Conservation (phyloP, 176 grass and related monocot species). For the Carex pumila region DNA sequence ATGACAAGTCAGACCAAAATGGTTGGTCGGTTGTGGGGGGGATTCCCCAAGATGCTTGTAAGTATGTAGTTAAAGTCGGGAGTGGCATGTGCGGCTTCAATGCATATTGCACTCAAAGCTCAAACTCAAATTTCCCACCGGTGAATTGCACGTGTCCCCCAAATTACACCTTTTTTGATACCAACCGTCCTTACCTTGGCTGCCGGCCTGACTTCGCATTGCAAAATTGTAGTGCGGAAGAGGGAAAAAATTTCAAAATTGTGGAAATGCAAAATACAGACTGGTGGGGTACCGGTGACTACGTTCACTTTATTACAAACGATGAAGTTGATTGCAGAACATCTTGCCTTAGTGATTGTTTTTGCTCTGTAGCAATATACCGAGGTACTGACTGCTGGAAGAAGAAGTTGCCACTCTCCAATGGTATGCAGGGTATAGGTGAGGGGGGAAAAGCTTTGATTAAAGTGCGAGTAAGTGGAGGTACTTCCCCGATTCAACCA, state of each 20-base stretch:
- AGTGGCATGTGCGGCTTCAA: conserved; percentile 40
- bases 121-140: background rate
- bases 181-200: conserved; percentile 18
- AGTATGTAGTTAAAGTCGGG: background rate
- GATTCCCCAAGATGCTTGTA: conserved; percentile 16
- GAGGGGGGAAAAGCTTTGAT: background rate
- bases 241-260: background rate
- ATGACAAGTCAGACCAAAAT: conserved; percentile 6
- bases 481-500: background rate
- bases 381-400: conserved; percentile 12
- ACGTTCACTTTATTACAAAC: conserved; percentile 8
- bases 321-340: background rate
- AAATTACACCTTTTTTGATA: conserved; percentile 25
- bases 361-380: conserved; percentile 16
- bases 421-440: conserved; percentile 3
- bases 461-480: conserved; percentile 13
- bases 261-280: background rate
- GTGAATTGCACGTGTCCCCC: conserved; percentile 16
- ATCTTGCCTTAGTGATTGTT: conserved; percentile 28
- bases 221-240: conserved; percentile 17
- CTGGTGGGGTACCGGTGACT: conserved; percentile 23
- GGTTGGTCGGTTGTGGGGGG: background rate
- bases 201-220: conserved; percentile 14
- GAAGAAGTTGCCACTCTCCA: conserved; percentile 39
- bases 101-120: conserved; percentile 27